phyloP scores from a whole-genome alignment of 805 yeast genomes.

The Pichia californica region DNA sequence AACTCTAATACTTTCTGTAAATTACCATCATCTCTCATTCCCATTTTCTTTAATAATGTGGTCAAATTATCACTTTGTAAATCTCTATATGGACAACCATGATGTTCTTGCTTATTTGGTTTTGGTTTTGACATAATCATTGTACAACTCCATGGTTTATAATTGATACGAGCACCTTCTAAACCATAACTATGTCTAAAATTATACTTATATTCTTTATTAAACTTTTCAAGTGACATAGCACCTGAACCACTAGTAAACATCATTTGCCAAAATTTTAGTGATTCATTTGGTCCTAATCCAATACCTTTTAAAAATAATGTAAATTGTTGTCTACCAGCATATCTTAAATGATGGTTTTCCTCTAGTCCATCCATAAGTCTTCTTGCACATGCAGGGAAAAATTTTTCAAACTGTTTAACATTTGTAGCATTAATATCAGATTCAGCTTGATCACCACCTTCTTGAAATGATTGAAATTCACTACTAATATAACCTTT shows the following conservation, averaged over 20 bases:
- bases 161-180: conserved; percentile 83
- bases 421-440: conserved; percentile 61
- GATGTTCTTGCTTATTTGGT: conserved; percentile 61
- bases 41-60: conserved; percentile 52
- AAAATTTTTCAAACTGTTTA: conserved; percentile 50
- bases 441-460: conserved; percentile 20
- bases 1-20: conserved; percentile 58
- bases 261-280: conserved; percentile 74
- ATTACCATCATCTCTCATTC: conserved; percentile 48
- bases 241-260: conserved; percentile 47
- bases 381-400: conserved; percentile 66
- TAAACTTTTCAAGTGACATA: conserved; percentile 66
- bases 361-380: conserved; percentile 55
- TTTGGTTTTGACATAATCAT: conserved; percentile 67
- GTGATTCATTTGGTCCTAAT: conserved; percentile 76
- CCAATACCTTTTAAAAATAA: conserved; percentile 89
- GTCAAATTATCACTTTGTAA: conserved; percentile 58
- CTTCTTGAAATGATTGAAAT: conserved; percentile 23
- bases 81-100: conserved; percentile 92
- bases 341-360: conserved; percentile 70
- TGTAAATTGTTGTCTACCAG: conserved; percentile 80
- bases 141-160: conserved; percentile 80
- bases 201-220: conserved; percentile 84
- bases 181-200: conserved; percentile 86
- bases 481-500: conserved; percentile 60